These are phyloP conservation scores for Mucor lusitanicus DNA, from an alignment of 371 early-diverging fungal genomes.

Conservation along the genomic window DNA sequence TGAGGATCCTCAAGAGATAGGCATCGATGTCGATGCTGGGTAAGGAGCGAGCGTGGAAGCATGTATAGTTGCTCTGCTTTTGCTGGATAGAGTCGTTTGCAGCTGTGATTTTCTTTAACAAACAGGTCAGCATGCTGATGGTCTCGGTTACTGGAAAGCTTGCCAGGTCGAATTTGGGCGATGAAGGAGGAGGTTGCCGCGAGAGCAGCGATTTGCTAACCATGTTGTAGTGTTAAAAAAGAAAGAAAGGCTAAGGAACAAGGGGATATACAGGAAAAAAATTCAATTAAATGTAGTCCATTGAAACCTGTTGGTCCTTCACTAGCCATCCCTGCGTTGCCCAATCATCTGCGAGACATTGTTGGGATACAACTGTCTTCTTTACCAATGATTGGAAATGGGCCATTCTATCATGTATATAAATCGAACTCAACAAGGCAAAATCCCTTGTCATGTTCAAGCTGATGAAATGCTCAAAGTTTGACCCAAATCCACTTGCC, in stretches of 20 bases:
- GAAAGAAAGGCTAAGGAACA: background rate
- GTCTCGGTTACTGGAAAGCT: conserved; percentile 34
- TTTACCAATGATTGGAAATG: background rate
- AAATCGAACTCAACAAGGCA: background rate
- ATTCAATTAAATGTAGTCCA: background rate
- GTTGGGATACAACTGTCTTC: background rate
- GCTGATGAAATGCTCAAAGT: background rate
- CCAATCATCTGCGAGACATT: background rate
- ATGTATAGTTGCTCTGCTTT: conserved; percentile 18
- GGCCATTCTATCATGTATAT: background rate
- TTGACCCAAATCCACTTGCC: background rate
- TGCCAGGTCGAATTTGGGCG: conserved; percentile 21
- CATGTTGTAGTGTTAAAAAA: background rate
- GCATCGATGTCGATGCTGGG: conserved; percentile 51
- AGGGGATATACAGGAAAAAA: background rate
- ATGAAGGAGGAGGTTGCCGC: background rate
- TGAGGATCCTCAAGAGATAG: conserved; percentile 68
- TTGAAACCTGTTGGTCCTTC: background rate
- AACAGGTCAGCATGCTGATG: conserved; percentile 33
- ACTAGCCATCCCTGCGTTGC: background rate
- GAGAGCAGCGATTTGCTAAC: background rate
- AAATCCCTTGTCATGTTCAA: background rate
- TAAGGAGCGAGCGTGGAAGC: conserved; percentile 67
- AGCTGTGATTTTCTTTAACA: conserved; percentile 32
- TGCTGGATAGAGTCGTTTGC: conserved; percentile 24